Evolutionary conservation across 345 rosid genomes (phyloP).

Genomic region (Alliaria petiolata): DNA sequence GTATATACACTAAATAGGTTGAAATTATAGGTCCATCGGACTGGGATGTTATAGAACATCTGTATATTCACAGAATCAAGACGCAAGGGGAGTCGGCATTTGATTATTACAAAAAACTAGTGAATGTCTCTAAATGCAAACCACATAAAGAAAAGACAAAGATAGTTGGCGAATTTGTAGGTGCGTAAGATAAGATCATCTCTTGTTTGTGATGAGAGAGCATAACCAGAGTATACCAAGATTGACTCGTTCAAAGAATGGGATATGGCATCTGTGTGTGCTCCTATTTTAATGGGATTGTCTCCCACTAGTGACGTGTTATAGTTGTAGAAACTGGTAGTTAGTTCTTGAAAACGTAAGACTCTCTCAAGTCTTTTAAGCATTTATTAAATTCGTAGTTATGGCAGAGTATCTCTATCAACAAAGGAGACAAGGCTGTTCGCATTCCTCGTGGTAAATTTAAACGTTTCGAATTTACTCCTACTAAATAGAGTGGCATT

Average conservation of each 20-base stretch:
- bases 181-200: background rate
- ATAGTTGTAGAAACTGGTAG: too few species aligned
- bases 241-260: too few species aligned
- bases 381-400: background rate
- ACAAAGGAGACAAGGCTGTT: too few species aligned
- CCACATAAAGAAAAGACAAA: background rate
- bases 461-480: too few species aligned
- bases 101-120: background rate
- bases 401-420: background rate
- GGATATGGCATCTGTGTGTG: too few species aligned
- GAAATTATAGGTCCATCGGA: too few species aligned
- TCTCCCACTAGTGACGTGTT: too few species aligned
- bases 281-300: too few species aligned
- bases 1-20: background rate
- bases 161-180: background rate
- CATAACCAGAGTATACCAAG: too few species aligned
- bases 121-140: background rate
- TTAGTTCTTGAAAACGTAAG: background rate
- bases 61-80: background rate
- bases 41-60: too few species aligned
- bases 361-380: background rate
- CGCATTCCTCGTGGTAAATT: too few species aligned
- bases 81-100: background rate
- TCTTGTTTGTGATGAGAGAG: too few species aligned
- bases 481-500: background rate